Evolutionary conservation across 179 eudicot genomes (phyloP), one percentile per base, ranked within the genome.

Genomic region (Beta lomatogona): DNA sequence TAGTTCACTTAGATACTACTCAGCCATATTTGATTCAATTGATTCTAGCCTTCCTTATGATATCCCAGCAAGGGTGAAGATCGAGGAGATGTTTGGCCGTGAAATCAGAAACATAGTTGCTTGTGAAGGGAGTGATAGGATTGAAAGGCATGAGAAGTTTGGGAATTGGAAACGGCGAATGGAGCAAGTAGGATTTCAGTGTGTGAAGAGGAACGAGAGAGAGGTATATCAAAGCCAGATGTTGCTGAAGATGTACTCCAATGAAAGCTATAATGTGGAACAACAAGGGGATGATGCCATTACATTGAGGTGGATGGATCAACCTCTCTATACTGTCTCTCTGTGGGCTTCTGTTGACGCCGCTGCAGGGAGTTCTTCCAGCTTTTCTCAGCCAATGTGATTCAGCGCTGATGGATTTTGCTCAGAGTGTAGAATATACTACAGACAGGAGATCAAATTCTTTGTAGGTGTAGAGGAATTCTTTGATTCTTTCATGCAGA

Each of bases 91-190:
- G 79, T 94, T 90, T 82, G 98, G 85, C 11, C 89, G 94, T 2
- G 99, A 94, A 77, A 91, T 95, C 22, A 88, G 97, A 83, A 93
- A 93, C 75, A 87, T 95, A n/a, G 78, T 94, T 58, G 94, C 94
- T 1, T 91, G 98, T 77, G 99, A 95, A 88, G 98, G 95, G 36
- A 86, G 87, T n/a, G 92, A 91, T 64, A 89, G 99, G 85, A 64
- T 86, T 14, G 99, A 95, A 74, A 91, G 99, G 88, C 98, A 95
- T 55, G 93, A 89, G 68, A 82, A 54, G 21, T 95, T 92, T 44
- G 86, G 78, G 46, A 90, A 80, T 46, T 95, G 99, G 99, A 85
- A 77, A 87, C 81, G 83, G 68, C 71, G 86, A 80, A 88, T 93
- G 90, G 98, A 89, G 85, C 81, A 83, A 73, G 92, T 88, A 46